Evolutionary conservation across 176 grass and related monocot species (phyloP), one percentile per base, ranked within the genome.

Genomic region (Musa itinerans): DNA sequence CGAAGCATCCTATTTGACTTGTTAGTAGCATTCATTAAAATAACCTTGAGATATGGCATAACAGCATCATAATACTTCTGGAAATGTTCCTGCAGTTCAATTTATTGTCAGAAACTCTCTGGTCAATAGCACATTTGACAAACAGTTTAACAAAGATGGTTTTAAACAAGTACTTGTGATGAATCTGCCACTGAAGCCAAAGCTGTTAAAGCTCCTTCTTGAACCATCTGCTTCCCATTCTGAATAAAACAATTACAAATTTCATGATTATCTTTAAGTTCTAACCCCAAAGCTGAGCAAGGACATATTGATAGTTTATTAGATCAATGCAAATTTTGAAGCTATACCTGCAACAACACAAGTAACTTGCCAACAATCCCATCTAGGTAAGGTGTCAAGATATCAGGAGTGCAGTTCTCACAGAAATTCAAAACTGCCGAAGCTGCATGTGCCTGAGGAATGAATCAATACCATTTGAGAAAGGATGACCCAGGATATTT

Each of bases 161-260:
- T 65, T 9, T 17, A 20, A 43, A 14, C 15, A 55, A 15, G 11
- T 90, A 98, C 91, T 86, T 99, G 96, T 48, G 91, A 99, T 23
- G 96, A 94, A 99, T 94, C 96, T 25, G 96, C 96, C 75, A 99
- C 96, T 81, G 96, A 99, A 57, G 96, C 91, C 80, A 99, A 86
- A 80, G 96, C 96, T 52, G 96, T 99, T 65, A 99, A 82, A 72
- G 96, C 91, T 72, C 88, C 96, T 79, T 99, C 96, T 85, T 99
- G 96, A 67, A 99, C 96, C 96, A 99, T 95, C 84, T 95, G 96
- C 81, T 99, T 99, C 56, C 91, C 96, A 62, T 95, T 99, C 88
- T 96, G 75, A 73, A 83, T 59, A 34, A 77, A n/a, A 68, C 50
- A 83, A 24, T 70, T 21, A 9, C 29, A 70, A 43, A 43, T 43